These are phyloP conservation scores for Geum urbanum DNA, from an alignment of 306 rosid species.

Conservation along the genomic window DNA sequence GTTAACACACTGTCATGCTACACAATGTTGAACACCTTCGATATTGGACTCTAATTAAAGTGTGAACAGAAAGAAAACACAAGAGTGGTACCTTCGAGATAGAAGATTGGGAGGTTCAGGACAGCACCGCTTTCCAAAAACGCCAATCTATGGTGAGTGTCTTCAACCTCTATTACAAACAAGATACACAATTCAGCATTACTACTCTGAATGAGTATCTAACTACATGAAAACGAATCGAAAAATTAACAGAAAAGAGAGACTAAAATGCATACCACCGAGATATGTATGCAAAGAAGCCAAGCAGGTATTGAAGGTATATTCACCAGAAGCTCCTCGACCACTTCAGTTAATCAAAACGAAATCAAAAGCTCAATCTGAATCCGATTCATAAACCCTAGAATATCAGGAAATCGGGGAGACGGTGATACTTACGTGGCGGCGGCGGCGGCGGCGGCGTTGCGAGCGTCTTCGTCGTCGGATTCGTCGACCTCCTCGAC, in stretches of 20 bases:
- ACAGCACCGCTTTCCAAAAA: conserved; percentile 77
- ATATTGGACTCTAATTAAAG: background rate
- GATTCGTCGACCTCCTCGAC: conserved; percentile 72
- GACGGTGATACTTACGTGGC: conserved; percentile 38
- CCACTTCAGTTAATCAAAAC: conserved; percentile 20
- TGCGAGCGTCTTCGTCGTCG: conserved; percentile 28
- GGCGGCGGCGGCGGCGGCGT: conserved; percentile 44
- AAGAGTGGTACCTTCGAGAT: conserved; percentile 57
- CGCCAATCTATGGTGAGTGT: conserved; percentile 69
- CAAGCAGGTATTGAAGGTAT: conserved; percentile 50
- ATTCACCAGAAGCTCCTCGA: conserved; percentile 29
- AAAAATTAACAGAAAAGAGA: background rate
- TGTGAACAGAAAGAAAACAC: background rate
- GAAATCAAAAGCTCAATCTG: conserved; percentile 2
- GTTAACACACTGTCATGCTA: background rate
- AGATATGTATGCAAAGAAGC: conserved; percentile 83
- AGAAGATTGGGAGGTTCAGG: conserved; percentile 66
- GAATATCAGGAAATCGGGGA: background rate
- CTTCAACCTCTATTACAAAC: conserved; percentile 74
- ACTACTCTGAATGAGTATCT: background rate
- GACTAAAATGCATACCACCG: conserved; percentile 54
- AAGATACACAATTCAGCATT: conserved; percentile 10
- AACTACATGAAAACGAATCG: background rate
- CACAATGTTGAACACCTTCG: background rate
- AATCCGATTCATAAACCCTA: background rate